Conservation (phyloP, 768 basidiomycete species). For the Wakefieldia striispora region DNA sequence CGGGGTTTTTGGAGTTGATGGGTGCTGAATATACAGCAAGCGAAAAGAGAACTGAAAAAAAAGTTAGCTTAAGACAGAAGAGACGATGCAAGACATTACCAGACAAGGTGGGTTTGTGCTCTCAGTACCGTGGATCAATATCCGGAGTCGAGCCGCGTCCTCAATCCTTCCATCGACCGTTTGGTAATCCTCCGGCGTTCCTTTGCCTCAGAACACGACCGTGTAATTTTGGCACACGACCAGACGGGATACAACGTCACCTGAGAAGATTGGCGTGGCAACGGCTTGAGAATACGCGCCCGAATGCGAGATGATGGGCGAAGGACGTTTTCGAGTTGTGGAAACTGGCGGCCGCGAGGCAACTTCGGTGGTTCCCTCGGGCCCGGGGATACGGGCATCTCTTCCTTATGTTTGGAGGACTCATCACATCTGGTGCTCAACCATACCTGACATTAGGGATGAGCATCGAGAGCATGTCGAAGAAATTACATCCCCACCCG, state of each 20-base stretch:
- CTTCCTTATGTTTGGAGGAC: neutral
- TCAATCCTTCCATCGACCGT: conserved; percentile 9
- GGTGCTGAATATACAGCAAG: neutral
- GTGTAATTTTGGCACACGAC: conserved; percentile 22
- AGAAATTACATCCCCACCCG: conserved; percentile 1
- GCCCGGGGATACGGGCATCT: neutral
- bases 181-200: conserved; percentile 7
- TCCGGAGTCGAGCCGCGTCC: conserved; percentile 11
- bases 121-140: conserved; percentile 8
- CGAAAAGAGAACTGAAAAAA: neutral
- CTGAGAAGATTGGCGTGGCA: neutral
- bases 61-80: neutral
- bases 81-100: neutral
- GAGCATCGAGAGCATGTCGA: neutral
- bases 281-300: neutral
- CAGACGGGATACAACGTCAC: neutral
- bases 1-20: too few species aligned
- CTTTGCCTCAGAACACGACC: conserved; percentile 6
- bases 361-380: neutral
- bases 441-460: conserved; percentile 7
- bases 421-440: neutral
- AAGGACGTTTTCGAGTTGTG: neutral
- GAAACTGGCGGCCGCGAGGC: neutral
- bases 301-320: neutral
- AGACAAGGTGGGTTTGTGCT: neutral